Percentiles rank a stretch among this genome's conserved stretches.
phyloP scores from a whole-genome alignment of 2,329 filamentous ascomycete species.

The Capronia epimyces region DNA sequence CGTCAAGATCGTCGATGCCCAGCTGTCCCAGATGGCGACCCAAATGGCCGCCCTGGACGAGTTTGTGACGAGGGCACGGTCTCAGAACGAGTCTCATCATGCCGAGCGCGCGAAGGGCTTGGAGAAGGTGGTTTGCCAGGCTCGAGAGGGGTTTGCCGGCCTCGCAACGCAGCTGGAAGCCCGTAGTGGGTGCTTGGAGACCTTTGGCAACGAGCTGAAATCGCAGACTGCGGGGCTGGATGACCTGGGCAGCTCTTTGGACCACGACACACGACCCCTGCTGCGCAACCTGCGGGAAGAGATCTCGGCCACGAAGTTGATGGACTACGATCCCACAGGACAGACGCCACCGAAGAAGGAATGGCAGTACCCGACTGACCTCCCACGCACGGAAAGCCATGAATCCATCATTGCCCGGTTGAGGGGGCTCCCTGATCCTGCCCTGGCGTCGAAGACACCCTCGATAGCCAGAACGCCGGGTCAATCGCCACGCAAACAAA shows the following conservation, averaged over 20 bases:
- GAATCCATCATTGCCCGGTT: conserved; percentile 52
- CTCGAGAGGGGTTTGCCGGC: conserved; percentile 8
- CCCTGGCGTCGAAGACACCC: conserved; percentile 10
- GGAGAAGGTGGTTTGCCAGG: conserved; percentile 50
- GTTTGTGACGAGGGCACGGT: conserved; percentile 75
- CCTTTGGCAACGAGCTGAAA: conserved; percentile 6
- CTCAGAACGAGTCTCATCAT: conserved; percentile 74
- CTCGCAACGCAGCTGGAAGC: conserved; percentile 14
- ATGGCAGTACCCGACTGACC: conserved; percentile 72
- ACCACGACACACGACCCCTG: conserved; percentile 14
- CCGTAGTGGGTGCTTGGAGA: conserved; percentile 9
- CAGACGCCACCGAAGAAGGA: conserved; percentile 73
- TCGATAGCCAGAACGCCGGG: conserved; percentile 31
- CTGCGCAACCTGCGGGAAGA: conserved; percentile 55
- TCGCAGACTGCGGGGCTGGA: conserved; percentile 14
- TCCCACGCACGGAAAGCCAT: conserved; percentile 69
- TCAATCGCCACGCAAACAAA: conserved; percentile 27
- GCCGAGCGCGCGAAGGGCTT: conserved; percentile 63
- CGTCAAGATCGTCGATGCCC: conserved; percentile 79
- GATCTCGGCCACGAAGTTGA: conserved; percentile 59
- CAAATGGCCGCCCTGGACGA: conserved; percentile 88
- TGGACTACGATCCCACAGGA: conserved; percentile 80
- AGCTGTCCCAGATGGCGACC: conserved; percentile 78
- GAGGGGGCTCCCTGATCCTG: conserved; percentile 38
- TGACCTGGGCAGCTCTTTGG: conserved; percentile 12